Evolutionary conservation across 1,139 yeast genomes (phyloP).

Genomic region (Yamadazyma conglobata): DNA sequence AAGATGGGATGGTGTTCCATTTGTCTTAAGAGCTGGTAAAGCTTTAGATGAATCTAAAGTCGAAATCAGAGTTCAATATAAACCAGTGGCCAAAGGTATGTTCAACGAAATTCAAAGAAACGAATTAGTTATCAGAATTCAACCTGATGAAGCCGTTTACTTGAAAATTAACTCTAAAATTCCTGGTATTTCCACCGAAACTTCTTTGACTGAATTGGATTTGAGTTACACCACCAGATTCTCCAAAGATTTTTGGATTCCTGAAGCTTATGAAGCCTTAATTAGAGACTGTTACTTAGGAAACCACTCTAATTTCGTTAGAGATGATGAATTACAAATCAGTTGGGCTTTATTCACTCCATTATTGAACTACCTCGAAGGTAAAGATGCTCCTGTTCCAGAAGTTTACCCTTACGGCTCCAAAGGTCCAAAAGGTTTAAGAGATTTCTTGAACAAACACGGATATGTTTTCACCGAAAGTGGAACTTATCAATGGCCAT

Average conservation of each 20-base stretch:
- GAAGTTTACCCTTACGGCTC: constrained; percentile 81
- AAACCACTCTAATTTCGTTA: constrained; percentile 94
- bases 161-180: constrained; percentile 88
- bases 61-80: constrained; percentile 90
- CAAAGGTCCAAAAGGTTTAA: constrained; percentile 75
- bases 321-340: constrained; percentile 94
- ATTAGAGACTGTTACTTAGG: constrained; percentile 88
- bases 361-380: constrained; percentile 73
- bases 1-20: constrained; percentile 98
- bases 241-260: constrained; percentile 82
- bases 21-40: constrained; percentile 94
- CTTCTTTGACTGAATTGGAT: constrained; percentile 85
- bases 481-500: constrained; percentile 78
- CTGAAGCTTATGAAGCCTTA: constrained; percentile 96
- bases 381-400: constrained; percentile 60
- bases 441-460: constrained; percentile 58
- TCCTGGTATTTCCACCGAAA: constrained; percentile 83
- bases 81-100: constrained; percentile 79
- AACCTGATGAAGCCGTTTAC: constrained; percentile 93
- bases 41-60: constrained; percentile 91
- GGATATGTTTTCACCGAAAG: constrained; percentile 64
- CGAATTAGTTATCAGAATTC: constrained; percentile 89
- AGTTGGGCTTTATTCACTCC: constrained; percentile 96
- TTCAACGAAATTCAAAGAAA: constrained; percentile 81
- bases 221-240: constrained; percentile 81